phyloP scores from a whole-genome alignment of 305 asterid species.

The Fraxinus baroniana region DNA sequence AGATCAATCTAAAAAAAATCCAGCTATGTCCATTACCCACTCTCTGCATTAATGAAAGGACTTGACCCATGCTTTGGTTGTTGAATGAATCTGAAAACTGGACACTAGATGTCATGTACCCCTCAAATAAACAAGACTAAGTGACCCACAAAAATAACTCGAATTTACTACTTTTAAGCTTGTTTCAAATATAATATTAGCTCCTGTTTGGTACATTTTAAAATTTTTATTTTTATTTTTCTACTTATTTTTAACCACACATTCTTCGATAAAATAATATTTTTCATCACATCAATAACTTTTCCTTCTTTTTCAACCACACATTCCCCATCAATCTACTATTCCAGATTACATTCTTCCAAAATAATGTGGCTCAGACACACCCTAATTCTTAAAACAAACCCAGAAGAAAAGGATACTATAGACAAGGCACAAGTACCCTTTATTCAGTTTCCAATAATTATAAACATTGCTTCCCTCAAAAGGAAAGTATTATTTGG shows the following conservation, averaged over 20 bases:
- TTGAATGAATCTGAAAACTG: slow-evolving; percentile 28
- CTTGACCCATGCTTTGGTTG: slow-evolving; percentile 49
- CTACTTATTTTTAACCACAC: too few species aligned
- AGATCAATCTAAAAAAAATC: slow-evolving; percentile 18
- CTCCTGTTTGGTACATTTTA: too few species aligned
- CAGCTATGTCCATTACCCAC: slow-evolving; percentile 45
- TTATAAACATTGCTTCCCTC: slow-evolving; percentile 33
- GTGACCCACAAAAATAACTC: slow-evolving; percentile 18
- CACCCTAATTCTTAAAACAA: too few species aligned
- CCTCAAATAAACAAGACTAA: slow-evolving; percentile 22
- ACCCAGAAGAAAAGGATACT: neutral
- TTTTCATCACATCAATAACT: too few species aligned
- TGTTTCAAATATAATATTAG: neutral
- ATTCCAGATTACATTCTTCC: too few species aligned
- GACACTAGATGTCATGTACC: slow-evolving; percentile 18
- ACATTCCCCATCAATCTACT: too few species aligned
- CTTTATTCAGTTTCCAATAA: slow-evolving; percentile 24
- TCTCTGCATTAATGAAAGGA: slow-evolving; percentile 37
- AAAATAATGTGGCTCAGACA: too few species aligned
- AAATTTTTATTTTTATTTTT: too few species aligned
- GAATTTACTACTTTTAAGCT: neutral
- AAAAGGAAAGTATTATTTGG: slow-evolving; percentile 36
- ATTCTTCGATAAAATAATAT: too few species aligned
- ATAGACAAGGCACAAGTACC: neutral
- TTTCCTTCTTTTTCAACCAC: too few species aligned